phyloP scores from a whole-genome alignment of 768 basidiomycete species.

The Kwoniella heveanensis region DNA sequence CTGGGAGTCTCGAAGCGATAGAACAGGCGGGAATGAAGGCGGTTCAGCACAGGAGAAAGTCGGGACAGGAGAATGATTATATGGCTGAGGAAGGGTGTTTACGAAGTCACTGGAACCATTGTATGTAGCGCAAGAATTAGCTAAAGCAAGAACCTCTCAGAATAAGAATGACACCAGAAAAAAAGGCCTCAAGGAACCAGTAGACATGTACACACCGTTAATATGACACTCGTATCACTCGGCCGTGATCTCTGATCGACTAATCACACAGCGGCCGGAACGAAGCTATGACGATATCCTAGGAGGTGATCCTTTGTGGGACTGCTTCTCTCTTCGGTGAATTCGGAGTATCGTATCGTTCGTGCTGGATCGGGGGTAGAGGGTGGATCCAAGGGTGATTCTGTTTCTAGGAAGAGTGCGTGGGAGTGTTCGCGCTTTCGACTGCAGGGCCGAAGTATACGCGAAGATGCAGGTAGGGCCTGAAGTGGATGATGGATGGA shows the following conservation, averaged over 20 bases:
- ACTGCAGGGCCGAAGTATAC: too few species aligned
- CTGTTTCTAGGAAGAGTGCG: too few species aligned
- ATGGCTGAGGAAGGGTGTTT: too few species aligned
- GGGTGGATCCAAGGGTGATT: background rate
- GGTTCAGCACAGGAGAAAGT: too few species aligned
- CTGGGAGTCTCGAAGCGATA: too few species aligned
- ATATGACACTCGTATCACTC: background rate
- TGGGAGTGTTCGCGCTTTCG: too few species aligned
- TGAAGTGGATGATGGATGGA: background rate
- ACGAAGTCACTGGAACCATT: too few species aligned
- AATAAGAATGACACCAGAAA: background rate
- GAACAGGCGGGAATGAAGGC: too few species aligned
- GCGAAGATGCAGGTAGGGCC: too few species aligned
- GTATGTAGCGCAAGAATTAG: too few species aligned
- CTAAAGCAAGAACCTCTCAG: background rate
- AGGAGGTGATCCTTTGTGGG: background rate
- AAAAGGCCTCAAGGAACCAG: background rate
- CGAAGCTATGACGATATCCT: background rate
- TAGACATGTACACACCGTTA: background rate
- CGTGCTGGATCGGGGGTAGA: too few species aligned
- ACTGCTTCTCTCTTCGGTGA: background rate
- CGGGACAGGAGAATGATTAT: too few species aligned
- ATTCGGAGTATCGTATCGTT: background rate
- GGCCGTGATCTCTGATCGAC: background rate
- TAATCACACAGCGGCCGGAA: background rate